Percentiles rank a stretch among this genome's conserved stretches.
phyloP scores from a whole-genome alignment of 1,284 basidiomycete species.

The Kalmanozyma brasiliensis region DNA sequence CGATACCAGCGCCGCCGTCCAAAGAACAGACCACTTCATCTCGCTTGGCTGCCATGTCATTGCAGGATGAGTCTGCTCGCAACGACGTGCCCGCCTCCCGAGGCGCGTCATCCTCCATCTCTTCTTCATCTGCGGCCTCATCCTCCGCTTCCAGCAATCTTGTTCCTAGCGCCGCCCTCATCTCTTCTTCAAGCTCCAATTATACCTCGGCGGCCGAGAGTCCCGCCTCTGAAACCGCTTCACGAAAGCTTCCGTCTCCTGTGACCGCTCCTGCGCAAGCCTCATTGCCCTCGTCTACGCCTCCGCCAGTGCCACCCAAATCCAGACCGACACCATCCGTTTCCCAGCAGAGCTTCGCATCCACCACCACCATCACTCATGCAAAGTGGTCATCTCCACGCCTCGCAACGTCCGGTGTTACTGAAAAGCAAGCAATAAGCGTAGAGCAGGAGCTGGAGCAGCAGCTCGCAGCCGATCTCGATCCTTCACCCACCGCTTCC shows the following conservation, averaged over 20 bases:
- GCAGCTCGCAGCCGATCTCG: constrained; percentile 28
- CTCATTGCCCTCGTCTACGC: neutral
- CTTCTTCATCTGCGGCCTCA: constrained; percentile 8
- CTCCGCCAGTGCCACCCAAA: neutral
- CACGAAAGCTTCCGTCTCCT: neutral
- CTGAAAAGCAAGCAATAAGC: constrained; percentile 35
- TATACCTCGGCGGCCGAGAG: constrained; percentile 30
- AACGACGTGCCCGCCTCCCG: neutral
- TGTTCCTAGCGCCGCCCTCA: constrained; percentile 9
- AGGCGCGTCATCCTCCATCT: constrained; percentile 3
- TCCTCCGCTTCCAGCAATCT: constrained; percentile 2
- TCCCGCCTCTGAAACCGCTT: constrained; percentile 10
- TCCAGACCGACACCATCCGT: constrained; percentile 13
- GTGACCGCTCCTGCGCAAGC: neutral
- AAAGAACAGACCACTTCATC: constrained; percentile 27
- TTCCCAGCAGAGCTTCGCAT: constrained; percentile 41
- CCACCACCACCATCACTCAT: constrained; percentile 35
- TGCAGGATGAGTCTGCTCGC: constrained; percentile 19
- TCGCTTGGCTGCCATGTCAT: constrained; percentile 19
- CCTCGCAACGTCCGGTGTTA: constrained; percentile 11
- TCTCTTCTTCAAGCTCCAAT: constrained; percentile 22
- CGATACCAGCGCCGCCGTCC: neutral
- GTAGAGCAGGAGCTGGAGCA: constrained; percentile 46
- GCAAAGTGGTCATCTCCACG: constrained; percentile 22
- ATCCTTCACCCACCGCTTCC: neutral